Conservation (phyloP, 2,329 filamentous ascomycete genomes). For the Phialophora verrucosa region DNA sequence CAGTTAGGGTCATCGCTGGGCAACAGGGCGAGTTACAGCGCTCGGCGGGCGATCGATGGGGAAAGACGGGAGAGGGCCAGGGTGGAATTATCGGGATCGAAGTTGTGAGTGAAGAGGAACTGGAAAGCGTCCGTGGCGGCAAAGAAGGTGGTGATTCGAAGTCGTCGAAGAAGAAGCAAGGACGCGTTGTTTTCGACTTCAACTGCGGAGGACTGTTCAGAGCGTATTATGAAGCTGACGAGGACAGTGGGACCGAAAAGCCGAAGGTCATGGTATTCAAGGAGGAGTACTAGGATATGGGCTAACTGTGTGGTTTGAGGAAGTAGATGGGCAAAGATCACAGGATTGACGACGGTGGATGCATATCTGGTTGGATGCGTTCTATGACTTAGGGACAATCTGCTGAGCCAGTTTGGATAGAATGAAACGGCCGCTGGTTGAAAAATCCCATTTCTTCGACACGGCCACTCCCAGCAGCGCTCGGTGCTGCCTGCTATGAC, state of each 20-base stretch:
- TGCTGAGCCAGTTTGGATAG: not conserved
- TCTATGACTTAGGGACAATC: not conserved
- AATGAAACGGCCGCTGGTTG: not conserved
- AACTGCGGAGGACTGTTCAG: conserved; percentile 90
- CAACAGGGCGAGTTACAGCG: conserved; percentile 73
- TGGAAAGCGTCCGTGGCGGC: not conserved
- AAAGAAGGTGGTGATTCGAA: not conserved
- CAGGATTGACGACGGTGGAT: not conserved
- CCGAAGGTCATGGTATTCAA: conserved; percentile 54
- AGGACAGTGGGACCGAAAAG: conserved; percentile 41
- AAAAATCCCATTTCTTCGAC: not conserved
- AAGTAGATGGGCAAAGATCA: not conserved
- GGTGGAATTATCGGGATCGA: conserved; percentile 81
- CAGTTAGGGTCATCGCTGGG: conserved; percentile 71
- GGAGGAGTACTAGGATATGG: conserved; percentile 44
- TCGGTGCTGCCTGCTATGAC: not conserved
- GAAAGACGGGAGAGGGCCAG: conserved; percentile 75
- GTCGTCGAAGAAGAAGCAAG: conserved; percentile 38
- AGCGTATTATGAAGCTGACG: conserved; percentile 64
- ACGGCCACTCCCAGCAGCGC: not conserved
- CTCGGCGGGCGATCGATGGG: conserved; percentile 76
- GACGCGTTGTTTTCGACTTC: conserved; percentile 73
- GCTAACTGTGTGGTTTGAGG: not conserved
- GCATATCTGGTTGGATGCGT: not conserved
- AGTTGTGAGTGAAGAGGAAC: conserved; percentile 45